Conservation (phyloP, 371 early-diverging fungal species). For the Basidiobolus meristosporus region DNA sequence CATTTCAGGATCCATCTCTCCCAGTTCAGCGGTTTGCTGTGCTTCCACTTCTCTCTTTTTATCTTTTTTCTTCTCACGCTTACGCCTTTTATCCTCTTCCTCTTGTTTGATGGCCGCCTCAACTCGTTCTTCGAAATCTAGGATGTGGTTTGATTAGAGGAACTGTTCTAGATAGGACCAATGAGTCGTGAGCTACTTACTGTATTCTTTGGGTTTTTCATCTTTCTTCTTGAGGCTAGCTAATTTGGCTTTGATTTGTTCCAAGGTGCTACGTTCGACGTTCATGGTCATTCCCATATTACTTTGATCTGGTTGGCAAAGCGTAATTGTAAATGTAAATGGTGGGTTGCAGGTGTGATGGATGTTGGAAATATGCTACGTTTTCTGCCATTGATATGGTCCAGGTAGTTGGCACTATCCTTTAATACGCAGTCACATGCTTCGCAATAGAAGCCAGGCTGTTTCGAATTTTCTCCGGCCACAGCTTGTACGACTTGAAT, state of each 20-base stretch:
- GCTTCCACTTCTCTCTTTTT: slow-evolving; percentile 5
- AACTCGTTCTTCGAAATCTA: slow-evolving; percentile 14
- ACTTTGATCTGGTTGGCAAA: slow-evolving; percentile 20
- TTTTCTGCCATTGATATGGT: slow-evolving; percentile 78
- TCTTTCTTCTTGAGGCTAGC: slow-evolving; percentile 20
- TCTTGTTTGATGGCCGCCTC: slow-evolving; percentile 28
- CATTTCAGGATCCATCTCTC: slow-evolving; percentile 14
- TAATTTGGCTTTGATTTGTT: slow-evolving; percentile 14
- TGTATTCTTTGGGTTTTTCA: slow-evolving; percentile 15
- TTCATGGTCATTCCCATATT: slow-evolving; percentile 57
- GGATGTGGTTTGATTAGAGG: neutral
- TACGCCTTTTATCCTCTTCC: slow-evolving; percentile 17
- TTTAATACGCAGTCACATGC: slow-evolving; percentile 71
- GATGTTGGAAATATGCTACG: too few species aligned
- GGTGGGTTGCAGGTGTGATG: neutral
- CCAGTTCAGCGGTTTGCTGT: too few species aligned
- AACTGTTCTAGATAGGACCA: neutral
- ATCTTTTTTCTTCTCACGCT: slow-evolving; percentile 9
- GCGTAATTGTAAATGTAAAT: slow-evolving; percentile 1
- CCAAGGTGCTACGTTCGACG: slow-evolving; percentile 36
- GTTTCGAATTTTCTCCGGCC: slow-evolving; percentile 27
- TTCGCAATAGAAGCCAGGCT: slow-evolving; percentile 85
- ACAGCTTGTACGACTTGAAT: slow-evolving; percentile 51
- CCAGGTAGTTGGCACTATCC: slow-evolving; percentile 68
- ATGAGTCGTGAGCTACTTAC: slow-evolving; percentile 7